A percentile compares a stretch with the other conserved stretches of the same genome.
Conservation (phyloP, 1,284 basidiomycete species). For the Gomphus bonarii region DNA sequence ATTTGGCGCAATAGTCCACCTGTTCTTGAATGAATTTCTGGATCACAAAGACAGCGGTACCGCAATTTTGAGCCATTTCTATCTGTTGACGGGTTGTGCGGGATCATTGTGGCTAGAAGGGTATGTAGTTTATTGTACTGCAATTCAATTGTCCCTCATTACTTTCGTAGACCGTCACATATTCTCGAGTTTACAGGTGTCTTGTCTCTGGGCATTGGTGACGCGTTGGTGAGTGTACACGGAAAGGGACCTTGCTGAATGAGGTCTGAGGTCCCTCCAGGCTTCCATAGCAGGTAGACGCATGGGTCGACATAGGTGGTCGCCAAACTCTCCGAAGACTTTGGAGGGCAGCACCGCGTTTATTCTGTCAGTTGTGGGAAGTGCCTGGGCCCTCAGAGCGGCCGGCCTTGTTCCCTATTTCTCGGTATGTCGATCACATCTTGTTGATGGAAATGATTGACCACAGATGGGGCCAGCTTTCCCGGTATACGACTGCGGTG, state of each 20-base stretch:
- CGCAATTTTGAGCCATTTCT: slow-evolving; percentile 95
- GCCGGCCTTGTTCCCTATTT: slow-evolving; percentile 63
- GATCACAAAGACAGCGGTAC: slow-evolving; percentile 94
- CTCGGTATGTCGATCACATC: slow-evolving; percentile 44
- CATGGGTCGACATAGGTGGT: slow-evolving; percentile 77
- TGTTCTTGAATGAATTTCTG: slow-evolving; percentile 97
- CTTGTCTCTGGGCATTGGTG: slow-evolving; percentile 85
- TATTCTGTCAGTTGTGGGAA: slow-evolving; percentile 56
- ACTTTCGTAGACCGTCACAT: slow-evolving; percentile 43
- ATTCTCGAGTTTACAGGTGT: slow-evolving; percentile 86
- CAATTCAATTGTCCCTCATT: slow-evolving; percentile 11
- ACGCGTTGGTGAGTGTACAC: slow-evolving; percentile 63
- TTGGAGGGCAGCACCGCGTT: slow-evolving; percentile 88
- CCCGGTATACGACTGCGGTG: slow-evolving; percentile 48
- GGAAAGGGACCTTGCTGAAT: not conserved
- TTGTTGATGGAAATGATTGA: not conserved
- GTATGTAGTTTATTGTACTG: slow-evolving; percentile 31
- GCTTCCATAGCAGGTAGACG: slow-evolving; percentile 89
- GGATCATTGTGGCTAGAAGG: slow-evolving; percentile 93
- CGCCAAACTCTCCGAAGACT: slow-evolving; percentile 75
- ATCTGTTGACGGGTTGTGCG: slow-evolving; percentile 91
- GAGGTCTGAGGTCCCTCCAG: slow-evolving; percentile 25
- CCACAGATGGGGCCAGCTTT: slow-evolving; percentile 27
- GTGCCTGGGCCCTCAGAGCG: slow-evolving; percentile 62
- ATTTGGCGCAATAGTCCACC: slow-evolving; percentile 85